These are phyloP conservation scores for Melocanna baccifera DNA, from an alignment of 176 grass and related monocot genomes.

Conservation along the genomic window DNA sequence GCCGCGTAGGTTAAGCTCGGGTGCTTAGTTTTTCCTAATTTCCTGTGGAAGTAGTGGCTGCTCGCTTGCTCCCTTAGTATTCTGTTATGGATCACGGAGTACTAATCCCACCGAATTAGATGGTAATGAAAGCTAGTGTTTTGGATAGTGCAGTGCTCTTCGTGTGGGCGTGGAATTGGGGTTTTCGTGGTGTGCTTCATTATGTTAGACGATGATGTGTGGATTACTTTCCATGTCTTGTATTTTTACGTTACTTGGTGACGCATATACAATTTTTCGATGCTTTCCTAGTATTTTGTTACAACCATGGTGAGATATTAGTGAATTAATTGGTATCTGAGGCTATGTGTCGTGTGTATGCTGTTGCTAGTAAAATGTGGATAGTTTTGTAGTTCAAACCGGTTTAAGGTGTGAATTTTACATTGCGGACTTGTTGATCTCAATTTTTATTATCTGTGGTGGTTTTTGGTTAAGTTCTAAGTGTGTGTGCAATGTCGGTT, in stretches of 20 bases:
- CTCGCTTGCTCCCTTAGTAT: not conserved
- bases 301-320: not conserved
- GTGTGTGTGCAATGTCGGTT: constrained; percentile 5
- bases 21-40: not conserved
- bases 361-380: constrained; percentile 29
- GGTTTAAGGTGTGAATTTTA: not conserved
- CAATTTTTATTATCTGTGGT: not conserved
- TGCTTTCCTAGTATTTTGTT: not conserved
- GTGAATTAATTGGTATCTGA: not conserved
- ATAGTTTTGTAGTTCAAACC: not conserved
- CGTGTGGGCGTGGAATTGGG: constrained; percentile 5
- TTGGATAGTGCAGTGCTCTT: not conserved
- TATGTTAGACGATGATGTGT: not conserved
- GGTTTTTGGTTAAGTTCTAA: not conserved
- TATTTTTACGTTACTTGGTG: not conserved
- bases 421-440: not conserved
- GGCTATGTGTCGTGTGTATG: not conserved
- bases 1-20: constrained; percentile 23
- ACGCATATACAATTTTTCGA: not conserved
- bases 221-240: not conserved
- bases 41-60: not conserved
- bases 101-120: not conserved
- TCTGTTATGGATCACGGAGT: not conserved
- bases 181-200: not conserved
- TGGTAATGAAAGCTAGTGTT: not conserved